Percentiles rank a stretch among this genome's conserved stretches.
Conservation (phyloP, 345 rosid species). For the Lumnitzera racemosa region DNA sequence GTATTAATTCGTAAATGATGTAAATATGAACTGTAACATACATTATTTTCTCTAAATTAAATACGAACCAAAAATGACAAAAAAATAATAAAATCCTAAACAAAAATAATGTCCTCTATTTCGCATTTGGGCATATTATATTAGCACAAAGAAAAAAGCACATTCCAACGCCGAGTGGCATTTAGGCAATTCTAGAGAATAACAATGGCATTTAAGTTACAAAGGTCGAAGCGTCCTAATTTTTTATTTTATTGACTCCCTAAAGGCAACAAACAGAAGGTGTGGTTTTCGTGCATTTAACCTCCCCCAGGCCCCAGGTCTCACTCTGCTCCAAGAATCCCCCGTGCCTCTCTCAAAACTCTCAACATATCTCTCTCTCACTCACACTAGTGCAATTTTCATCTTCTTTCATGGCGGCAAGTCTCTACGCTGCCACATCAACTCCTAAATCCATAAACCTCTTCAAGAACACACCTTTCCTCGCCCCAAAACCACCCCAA, state of each 20-base stretch:
- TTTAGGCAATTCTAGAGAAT: no score
- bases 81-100: no score
- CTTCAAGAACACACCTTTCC: conserved; percentile 15
- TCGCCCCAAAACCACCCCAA: conserved; percentile 20
- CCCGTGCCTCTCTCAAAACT: conserved; percentile 3
- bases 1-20: no score
- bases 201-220: no score
- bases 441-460: conserved; percentile 32
- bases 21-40: no score
- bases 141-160: no score
- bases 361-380: background rate
- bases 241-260: background rate
- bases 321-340: background rate
- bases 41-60: no score
- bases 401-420: conserved; percentile 55
- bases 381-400: background rate
- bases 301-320: background rate
- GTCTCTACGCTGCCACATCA: conserved; percentile 37
- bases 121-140: no score
- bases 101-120: no score
- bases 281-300: conserved; percentile 40
- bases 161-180: no score
- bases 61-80: no score
- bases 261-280: background rate
- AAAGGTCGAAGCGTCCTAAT: background rate